phyloP scores from a whole-genome alignment of 805 yeast species.

The Geotrichum ghanense region DNA sequence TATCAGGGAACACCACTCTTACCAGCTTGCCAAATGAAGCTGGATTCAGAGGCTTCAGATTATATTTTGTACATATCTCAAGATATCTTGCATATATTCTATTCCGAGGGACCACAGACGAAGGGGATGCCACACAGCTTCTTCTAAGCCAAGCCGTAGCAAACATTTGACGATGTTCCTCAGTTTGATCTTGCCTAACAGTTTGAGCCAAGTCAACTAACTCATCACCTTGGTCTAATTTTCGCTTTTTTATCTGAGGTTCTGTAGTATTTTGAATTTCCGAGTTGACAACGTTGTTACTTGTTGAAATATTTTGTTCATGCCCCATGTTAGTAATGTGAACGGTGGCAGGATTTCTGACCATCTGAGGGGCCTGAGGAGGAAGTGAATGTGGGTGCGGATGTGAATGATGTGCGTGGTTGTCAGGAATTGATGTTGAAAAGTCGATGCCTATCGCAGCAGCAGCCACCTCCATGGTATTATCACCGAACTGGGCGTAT shows the following conservation, averaged over 20 bases:
- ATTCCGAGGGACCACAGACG: slow-evolving; percentile 52
- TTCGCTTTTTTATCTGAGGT: not conserved
- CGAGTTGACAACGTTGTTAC: too few species aligned
- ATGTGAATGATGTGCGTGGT: not conserved
- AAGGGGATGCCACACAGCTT: slow-evolving; percentile 40
- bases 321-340: too few species aligned
- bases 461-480: not conserved
- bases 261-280: too few species aligned
- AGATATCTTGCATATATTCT: slow-evolving; percentile 59
- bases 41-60: slow-evolving; percentile 51
- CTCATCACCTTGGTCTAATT: not conserved
- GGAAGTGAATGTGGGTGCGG: too few species aligned
- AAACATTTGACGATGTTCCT: slow-evolving; percentile 45
- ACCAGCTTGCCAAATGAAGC: slow-evolving; percentile 74
- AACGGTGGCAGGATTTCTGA: too few species aligned
- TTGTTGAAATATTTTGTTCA: too few species aligned
- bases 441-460: not conserved
- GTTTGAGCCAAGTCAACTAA: slow-evolving; percentile 12
- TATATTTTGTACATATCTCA: slow-evolving; percentile 41
- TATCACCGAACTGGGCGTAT: not conserved
- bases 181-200: slow-evolving; percentile 16
- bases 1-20: slow-evolving; percentile 48
- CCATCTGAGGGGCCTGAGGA: too few species aligned
- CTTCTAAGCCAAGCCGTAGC: slow-evolving; percentile 74
- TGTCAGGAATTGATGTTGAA: not conserved